Base-by-base conservation (phyloP, 2,329 filamentous ascomycete genomes). In the Thielaviopsis ethacetica region DNA sequence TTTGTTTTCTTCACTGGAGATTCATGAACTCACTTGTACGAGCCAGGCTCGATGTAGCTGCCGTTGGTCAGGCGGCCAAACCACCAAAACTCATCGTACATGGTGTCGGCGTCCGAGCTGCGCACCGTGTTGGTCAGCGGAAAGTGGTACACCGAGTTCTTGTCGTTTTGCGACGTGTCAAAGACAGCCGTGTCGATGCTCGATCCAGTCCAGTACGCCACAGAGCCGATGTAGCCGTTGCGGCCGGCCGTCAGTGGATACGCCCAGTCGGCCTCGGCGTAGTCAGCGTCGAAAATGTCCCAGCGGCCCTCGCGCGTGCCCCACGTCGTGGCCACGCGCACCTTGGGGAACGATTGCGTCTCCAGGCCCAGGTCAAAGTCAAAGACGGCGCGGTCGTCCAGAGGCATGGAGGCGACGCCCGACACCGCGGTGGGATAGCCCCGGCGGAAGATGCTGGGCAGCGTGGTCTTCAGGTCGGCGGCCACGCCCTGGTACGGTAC, bases 171-270 rank as follows among this genome's bases (percentile, higher is more conserved):
- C 9, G 62, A 57, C 0, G 62, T 61, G 34, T 67, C 63, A 30
- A 66, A 66, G 26, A 57, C 58, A 21, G 49, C 53, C 7, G 60
- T 61, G 4, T 57, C 22, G 17, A 44, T 44, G 26, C 47, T 55
- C 0, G 63, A 56, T 27, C 63, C 64, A 17, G 59, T 52, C 58
- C 64, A 68, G 10, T 61, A 64, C 62, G 61, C 44, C 2, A 71
- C 71, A 1, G 72, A 70, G 19, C 74, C 74, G 54, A 76, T 63
- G 58, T 69, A 76, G 12, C 70, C 70, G 17, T 67, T 66, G 56
- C 70, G 53, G 21, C 72, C 72, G 2, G 68, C 62, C 3, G 67
- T 63, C 0, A 69, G 73, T 4, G 74, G 74, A 54, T 74, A 74
- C 7, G 65, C 59, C 73, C 74, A 76, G 5, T 69, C 63, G 1